A percentile compares a stretch with the other conserved stretches of the same genome.
Evolutionary conservation across 331 rosid genomes (phyloP).

Genomic region (Acacia pycnantha): DNA sequence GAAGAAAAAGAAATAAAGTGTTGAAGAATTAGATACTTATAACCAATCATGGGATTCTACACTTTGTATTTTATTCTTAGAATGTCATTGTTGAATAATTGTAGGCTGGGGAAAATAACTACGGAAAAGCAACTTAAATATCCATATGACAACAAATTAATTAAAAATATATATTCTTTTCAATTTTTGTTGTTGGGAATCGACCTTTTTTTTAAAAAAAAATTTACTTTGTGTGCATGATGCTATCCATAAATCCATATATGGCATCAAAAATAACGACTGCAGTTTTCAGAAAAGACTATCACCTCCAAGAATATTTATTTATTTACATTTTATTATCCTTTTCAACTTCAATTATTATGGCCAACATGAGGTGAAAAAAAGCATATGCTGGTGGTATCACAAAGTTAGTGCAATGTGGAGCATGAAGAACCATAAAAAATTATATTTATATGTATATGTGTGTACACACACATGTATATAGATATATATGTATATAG

Average conservation of each 20-base stretch:
- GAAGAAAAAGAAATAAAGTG: background rate
- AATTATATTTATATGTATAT: background rate
- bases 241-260: background rate
- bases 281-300: background rate
- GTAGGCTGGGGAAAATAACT: background rate
- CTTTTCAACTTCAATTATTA: background rate
- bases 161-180: background rate
- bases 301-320: background rate
- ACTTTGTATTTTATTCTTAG: background rate
- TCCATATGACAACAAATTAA: background rate
- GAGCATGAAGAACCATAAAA: background rate
- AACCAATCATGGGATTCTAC: background rate
- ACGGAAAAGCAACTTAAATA: background rate
- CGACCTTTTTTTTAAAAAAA: background rate
- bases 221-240: background rate
- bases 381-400: background rate
- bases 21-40: background rate
- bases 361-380: background rate
- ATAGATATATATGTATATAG: too few relatives aligned
- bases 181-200: background rate
- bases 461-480: too few relatives aligned
- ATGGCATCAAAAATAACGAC: background rate
- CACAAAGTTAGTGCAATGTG: background rate
- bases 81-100: background rate
- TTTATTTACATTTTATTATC: background rate